A percentile compares a stretch with the other conserved stretches of the same genome.
Conservation (phyloP, 495 filamentous ascomycete genomes). For the Lindgomyces ingoldianus region DNA sequence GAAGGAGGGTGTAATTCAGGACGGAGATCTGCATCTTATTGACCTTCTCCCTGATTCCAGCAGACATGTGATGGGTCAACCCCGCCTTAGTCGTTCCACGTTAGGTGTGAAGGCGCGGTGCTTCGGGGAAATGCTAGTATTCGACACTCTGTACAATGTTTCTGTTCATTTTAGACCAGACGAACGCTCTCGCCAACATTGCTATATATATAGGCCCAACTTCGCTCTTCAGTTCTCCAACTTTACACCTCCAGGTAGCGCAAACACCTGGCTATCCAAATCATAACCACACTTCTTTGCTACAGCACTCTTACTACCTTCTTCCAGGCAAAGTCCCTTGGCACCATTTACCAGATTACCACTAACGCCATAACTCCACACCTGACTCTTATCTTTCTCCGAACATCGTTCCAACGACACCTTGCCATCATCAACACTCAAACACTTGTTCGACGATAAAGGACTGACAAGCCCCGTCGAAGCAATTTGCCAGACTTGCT, state of each 20-base stretch:
- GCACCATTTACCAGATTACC: slow-evolving; percentile 26
- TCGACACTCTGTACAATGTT: too few species aligned
- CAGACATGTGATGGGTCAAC: too few species aligned
- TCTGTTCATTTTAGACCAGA: too few species aligned
- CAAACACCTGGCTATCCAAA: slow-evolving; percentile 25
- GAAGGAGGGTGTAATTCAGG: too few species aligned
- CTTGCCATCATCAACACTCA: slow-evolving; percentile 13
- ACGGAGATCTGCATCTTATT: too few species aligned
- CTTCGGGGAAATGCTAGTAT: too few species aligned
- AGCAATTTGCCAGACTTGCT: slow-evolving; percentile 10
- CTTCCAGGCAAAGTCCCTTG: slow-evolving; percentile 14
- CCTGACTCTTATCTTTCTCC: slow-evolving; percentile 9
- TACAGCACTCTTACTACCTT: slow-evolving; percentile 3
- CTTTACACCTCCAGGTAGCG: slow-evolving; percentile 27
- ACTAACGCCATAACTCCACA: slow-evolving; percentile 26
- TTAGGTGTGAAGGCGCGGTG: too few species aligned
- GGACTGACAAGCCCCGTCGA: slow-evolving; percentile 3
- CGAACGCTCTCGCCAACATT: too few species aligned
- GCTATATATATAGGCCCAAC: too few species aligned
- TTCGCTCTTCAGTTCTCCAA: slow-evolving; percentile 10
- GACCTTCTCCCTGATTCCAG: too few species aligned
- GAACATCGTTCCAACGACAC: slow-evolving; percentile 3
- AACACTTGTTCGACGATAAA: slow-evolving; percentile 6
- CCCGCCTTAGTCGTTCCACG: too few species aligned
- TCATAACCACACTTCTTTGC: slow-evolving; percentile 16